Evolutionary conservation across 2,329 filamentous ascomycete species (phyloP).

Genomic region (Leptographium wingfieldii): DNA sequence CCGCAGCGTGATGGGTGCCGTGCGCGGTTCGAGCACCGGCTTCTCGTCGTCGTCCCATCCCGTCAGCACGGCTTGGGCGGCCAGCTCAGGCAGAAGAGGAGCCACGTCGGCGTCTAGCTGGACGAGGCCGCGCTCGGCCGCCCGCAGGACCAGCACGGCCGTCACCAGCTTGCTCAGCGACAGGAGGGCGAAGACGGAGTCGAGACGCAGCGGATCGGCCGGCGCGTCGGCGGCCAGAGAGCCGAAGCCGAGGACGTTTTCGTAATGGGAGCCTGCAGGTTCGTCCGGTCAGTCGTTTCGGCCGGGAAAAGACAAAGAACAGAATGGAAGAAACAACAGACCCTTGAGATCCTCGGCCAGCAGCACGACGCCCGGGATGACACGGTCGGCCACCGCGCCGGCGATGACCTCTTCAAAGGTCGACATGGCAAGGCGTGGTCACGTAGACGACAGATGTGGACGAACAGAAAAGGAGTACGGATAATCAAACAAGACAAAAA

Average conservation of each 20-base stretch:
- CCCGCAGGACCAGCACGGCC: slow-evolving; percentile 30
- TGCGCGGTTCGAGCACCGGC: background rate
- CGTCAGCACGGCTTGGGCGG: slow-evolving; percentile 7
- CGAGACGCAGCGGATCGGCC: slow-evolving; percentile 9
- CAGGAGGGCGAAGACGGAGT: slow-evolving; percentile 21
- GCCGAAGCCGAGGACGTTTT: slow-evolving; percentile 11
- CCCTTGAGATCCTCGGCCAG: slow-evolving; percentile 11
- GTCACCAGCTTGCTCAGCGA: slow-evolving; percentile 32
- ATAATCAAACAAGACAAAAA: no score
- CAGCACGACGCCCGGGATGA: slow-evolving; percentile 13
- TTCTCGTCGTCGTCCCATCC: slow-evolving; percentile 1
- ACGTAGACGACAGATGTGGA: background rate
- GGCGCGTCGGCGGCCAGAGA: slow-evolving; percentile 9
- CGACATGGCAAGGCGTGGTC: background rate
- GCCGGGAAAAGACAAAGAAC: background rate
- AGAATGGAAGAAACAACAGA: background rate
- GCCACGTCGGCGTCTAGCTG: slow-evolving; percentile 32
- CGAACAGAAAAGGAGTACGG: background rate
- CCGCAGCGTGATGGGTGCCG: slow-evolving; percentile 10
- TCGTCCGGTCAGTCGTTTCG: no score
- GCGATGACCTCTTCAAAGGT: slow-evolving; percentile 11
- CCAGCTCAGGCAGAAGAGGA: slow-evolving; percentile 12
- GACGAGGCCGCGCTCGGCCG: slow-evolving; percentile 32
- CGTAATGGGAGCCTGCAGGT: slow-evolving; percentile 16
- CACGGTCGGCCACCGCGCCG: slow-evolving; percentile 11